These are phyloP conservation scores for Candida tibetensis DNA, from an alignment of 805 yeast species.

Conservation along the genomic window DNA sequence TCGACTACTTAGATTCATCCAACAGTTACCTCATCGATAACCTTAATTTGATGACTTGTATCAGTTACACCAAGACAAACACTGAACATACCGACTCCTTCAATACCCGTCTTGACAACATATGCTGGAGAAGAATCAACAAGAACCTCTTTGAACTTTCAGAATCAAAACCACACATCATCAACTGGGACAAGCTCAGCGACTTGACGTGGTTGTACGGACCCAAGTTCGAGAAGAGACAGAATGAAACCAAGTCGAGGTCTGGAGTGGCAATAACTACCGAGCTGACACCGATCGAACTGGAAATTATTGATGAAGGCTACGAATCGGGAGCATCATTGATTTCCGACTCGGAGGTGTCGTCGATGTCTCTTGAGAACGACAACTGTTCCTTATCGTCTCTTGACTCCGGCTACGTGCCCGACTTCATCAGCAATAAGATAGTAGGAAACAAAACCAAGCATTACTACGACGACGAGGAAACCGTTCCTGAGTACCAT, in stretches of 20 bases:
- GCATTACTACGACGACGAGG: neutral
- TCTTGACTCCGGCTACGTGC: slow-evolving; percentile 15
- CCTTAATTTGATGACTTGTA: slow-evolving; percentile 18
- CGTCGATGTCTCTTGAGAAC: slow-evolving; percentile 7
- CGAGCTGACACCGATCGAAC: neutral
- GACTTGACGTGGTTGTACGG: slow-evolving; percentile 58
- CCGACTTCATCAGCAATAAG: slow-evolving; percentile 10
- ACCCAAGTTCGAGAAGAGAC: slow-evolving; percentile 30
- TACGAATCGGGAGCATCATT: slow-evolving; percentile 4
- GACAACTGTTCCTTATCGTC: slow-evolving; percentile 12
- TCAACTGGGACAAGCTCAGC: slow-evolving; percentile 54
- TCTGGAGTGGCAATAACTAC: neutral
- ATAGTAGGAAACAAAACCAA: slow-evolving; percentile 1
- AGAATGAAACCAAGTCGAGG: neutral
- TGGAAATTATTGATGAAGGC: slow-evolving; percentile 17
- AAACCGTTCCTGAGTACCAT: slow-evolving; percentile 9
- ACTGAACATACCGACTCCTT: slow-evolving; percentile 5
- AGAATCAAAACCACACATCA: slow-evolving; percentile 40
- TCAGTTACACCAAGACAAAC: slow-evolving; percentile 6
- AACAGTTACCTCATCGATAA: slow-evolving; percentile 11
- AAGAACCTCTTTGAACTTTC: slow-evolving; percentile 27
- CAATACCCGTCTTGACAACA: slow-evolving; percentile 23
- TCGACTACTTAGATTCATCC: slow-evolving; percentile 28
- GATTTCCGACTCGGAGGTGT: slow-evolving; percentile 7
- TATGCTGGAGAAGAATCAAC: slow-evolving; percentile 40